Conservation (phyloP, 1,284 basidiomycete genomes). For the Rhodotorula sp. region DNA sequence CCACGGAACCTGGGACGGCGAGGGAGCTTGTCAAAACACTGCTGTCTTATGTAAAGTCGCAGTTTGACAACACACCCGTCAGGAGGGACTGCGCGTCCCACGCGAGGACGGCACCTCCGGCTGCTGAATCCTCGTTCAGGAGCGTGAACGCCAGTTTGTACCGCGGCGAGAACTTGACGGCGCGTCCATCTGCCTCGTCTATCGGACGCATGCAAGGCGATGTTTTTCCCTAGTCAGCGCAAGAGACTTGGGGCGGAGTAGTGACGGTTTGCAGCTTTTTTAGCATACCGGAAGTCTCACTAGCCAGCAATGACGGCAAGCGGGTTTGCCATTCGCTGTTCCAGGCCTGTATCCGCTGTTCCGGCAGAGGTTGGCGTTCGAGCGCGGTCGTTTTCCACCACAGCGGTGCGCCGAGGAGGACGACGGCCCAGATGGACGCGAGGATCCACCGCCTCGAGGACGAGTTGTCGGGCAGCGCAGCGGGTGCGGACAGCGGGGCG, state of each 20-base stretch:
- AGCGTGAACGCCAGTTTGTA: conserved; percentile 79
- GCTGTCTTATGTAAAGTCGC: no score
- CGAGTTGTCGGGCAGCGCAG: background rate
- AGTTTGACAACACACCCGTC: conserved; percentile 47
- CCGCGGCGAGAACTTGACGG: conserved; percentile 70
- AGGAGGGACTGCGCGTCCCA: conserved; percentile 73
- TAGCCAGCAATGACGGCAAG: background rate
- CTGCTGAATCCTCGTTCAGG: conserved; percentile 77
- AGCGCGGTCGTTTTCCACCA: conserved; percentile 91
- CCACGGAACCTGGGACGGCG: conserved; percentile 60
- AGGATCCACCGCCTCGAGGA: conserved; percentile 54
- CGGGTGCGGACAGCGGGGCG: background rate
- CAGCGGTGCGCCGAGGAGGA: conserved; percentile 70
- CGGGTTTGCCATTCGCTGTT: conserved; percentile 35
- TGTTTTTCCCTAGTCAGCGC: background rate
- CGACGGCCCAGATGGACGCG: conserved; percentile 67
- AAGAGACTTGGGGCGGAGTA: background rate
- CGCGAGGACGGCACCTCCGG: conserved; percentile 60
- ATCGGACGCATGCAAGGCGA: background rate
- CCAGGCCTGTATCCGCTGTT: conserved; percentile 60
- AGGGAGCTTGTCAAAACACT: background rate
- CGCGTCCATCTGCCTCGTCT: conserved; percentile 45
- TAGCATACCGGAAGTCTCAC: background rate
- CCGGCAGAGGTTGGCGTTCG: conserved; percentile 69
- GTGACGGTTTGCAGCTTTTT: no score